A percentile compares a stretch with the other conserved stretches of the same genome.
Conservation (phyloP, 495 filamentous ascomycete genomes). For the Hamigera avellanea region DNA sequence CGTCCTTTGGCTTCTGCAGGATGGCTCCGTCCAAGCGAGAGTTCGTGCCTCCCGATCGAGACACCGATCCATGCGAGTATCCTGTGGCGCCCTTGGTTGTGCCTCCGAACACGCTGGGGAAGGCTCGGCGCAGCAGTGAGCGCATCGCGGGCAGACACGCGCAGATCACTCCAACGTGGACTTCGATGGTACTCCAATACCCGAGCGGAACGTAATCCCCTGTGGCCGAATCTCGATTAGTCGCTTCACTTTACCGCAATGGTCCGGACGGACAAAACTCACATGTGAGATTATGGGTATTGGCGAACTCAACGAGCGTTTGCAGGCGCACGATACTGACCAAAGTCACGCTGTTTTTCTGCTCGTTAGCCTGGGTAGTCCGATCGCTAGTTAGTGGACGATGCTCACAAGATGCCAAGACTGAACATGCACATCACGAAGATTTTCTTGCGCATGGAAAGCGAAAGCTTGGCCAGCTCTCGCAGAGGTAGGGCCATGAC, state of each 20-base stretch:
- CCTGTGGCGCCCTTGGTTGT: slow-evolving; percentile 4
- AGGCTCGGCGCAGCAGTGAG: slow-evolving; percentile 14
- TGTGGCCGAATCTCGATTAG: slow-evolving; percentile 4
- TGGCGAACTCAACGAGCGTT: slow-evolving; percentile 20
- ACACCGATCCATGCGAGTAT: slow-evolving; percentile 10
- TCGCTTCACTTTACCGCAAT: background rate
- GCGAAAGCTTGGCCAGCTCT: slow-evolving; percentile 19
- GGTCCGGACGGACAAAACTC: slow-evolving; percentile 3
- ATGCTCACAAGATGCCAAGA: slow-evolving; percentile 24
- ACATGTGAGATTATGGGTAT: slow-evolving; percentile 21
- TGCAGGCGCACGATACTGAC: slow-evolving; percentile 24
- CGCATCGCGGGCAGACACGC: slow-evolving; percentile 23
- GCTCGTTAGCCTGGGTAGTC: background rate
- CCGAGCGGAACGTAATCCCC: slow-evolving; percentile 24
- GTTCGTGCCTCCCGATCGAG: slow-evolving; percentile 9
- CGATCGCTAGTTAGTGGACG: background rate
- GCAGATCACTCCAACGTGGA: slow-evolving; percentile 22
- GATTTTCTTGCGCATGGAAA: slow-evolving; percentile 18
- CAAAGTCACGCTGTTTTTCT: slow-evolving; percentile 17
- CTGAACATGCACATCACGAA: slow-evolving; percentile 25
- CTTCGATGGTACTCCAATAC: slow-evolving; percentile 24
- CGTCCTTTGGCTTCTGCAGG: slow-evolving; percentile 10
- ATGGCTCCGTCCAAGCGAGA: slow-evolving; percentile 10
- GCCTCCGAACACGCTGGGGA: slow-evolving; percentile 16
- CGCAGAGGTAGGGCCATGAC: slow-evolving; percentile 32